These are phyloP conservation scores for Malus sieversii DNA, from an alignment of 306 rosid species.

Conservation along the genomic window DNA sequence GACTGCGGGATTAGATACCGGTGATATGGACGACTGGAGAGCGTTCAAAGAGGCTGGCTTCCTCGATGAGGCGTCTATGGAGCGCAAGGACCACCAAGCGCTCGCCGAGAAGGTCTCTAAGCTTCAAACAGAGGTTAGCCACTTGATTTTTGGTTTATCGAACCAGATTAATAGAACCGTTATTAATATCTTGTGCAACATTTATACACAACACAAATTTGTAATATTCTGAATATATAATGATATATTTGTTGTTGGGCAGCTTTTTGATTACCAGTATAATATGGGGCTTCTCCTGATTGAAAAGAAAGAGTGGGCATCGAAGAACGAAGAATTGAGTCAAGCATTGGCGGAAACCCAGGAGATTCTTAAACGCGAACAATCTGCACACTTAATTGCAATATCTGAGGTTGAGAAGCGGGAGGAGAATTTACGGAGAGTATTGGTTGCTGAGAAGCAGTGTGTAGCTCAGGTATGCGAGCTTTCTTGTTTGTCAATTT, in stretches of 20 bases:
- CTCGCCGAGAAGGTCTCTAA: conserved; percentile 46
- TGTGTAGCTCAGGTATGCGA: conserved; percentile 58
- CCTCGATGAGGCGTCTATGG: conserved; percentile 63
- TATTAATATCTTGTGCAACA: neutral
- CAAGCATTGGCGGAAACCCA: conserved; percentile 60
- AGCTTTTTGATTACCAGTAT: conserved; percentile 88
- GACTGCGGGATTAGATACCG: conserved; percentile 28
- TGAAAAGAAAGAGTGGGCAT: conserved; percentile 73
- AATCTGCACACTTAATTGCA: conserved; percentile 65
- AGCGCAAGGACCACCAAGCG: conserved; percentile 66
- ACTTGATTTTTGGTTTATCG: neutral
- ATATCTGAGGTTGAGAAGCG: conserved; percentile 61
- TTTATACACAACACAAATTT: neutral
- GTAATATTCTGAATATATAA: neutral
- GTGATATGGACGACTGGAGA: conserved; percentile 63
- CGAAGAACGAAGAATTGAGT: conserved; percentile 45
- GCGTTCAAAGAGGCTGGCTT: conserved; percentile 67
- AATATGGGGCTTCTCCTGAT: conserved; percentile 87
- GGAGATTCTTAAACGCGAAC: conserved; percentile 82
- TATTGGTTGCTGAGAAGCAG: conserved; percentile 58
- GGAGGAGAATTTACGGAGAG: conserved; percentile 63
- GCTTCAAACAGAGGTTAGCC: conserved; percentile 62
- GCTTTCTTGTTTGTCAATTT: conserved; percentile 1
- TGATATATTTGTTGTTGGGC: conserved; percentile 5
- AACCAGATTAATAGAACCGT: too few species aligned